A percentile compares a stretch with the other conserved stretches of the same genome.
phyloP scores from a whole-genome alignment of 2,329 filamentous ascomycete genomes.

The Neofusicoccum kwambonambiense region DNA sequence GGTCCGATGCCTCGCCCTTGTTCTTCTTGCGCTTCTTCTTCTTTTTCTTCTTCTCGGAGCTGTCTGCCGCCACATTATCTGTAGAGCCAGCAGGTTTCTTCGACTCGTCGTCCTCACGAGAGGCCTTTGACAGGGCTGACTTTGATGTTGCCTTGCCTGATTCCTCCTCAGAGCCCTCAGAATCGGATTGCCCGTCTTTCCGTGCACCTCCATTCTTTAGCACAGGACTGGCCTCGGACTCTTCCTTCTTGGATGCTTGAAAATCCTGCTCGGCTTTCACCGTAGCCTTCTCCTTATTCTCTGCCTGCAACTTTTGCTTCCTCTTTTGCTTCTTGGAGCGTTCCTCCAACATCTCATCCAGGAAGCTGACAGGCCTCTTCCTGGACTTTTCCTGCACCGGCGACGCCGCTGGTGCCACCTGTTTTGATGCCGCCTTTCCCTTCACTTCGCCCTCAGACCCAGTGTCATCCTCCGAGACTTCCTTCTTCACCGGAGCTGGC shows the following conservation, averaged over 20 bases:
- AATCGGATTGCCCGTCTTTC: neutral
- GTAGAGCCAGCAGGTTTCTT: neutral
- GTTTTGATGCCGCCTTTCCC: neutral
- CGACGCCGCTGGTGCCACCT: neutral
- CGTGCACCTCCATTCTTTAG: neutral
- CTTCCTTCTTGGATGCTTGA: neutral
- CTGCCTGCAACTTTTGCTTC: neutral
- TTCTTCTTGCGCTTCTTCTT: slow-evolving; percentile 9
- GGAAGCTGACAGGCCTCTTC: slow-evolving; percentile 42
- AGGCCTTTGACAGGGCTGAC: neutral
- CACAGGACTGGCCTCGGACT: neutral
- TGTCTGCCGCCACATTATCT: too few relatives aligned
- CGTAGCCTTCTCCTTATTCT: too few relatives aligned
- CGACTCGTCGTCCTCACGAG: neutral
- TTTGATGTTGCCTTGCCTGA: neutral
- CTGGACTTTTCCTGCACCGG: neutral
- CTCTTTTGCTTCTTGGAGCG: slow-evolving; percentile 52
- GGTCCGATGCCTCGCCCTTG: neutral
- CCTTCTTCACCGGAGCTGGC: slow-evolving; percentile 19
- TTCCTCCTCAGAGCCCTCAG: neutral
- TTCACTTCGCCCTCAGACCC: slow-evolving; percentile 21
- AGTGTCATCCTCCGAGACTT: slow-evolving; percentile 21
- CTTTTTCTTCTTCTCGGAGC: neutral
- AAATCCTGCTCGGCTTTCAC: neutral
- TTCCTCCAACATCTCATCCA: slow-evolving; percentile 54